These are phyloP conservation scores for Pseudozyma hubeiensis DNA, from an alignment of 1,284 basidiomycete genomes.

Conservation along the genomic window DNA sequence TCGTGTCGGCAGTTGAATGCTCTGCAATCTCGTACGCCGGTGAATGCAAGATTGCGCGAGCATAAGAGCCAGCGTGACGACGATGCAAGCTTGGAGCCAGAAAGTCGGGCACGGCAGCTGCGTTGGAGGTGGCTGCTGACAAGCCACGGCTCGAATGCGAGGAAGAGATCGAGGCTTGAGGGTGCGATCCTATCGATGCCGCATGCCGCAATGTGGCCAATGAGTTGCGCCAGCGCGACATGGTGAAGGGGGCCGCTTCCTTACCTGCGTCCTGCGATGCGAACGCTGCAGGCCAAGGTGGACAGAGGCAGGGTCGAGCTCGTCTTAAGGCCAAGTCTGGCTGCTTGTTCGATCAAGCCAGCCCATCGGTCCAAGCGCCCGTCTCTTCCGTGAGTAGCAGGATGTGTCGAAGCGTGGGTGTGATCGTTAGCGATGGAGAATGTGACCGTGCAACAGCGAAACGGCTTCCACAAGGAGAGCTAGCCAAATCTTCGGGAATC, in stretches of 20 bases:
- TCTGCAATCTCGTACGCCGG: not conserved
- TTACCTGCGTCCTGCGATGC: not conserved
- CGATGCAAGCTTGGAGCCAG: constrained; percentile 18
- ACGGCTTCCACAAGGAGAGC: not conserved
- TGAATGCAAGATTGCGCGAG: not conserved
- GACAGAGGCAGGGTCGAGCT: not conserved
- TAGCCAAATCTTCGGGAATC: constrained; percentile 17
- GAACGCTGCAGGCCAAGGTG: constrained; percentile 4
- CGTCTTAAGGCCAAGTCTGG: too few relatives aligned
- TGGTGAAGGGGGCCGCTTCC: constrained; percentile 1
- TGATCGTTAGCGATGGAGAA: too few relatives aligned
- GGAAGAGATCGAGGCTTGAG: not conserved
- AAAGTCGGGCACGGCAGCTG: constrained; percentile 14
- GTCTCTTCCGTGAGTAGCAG: too few relatives aligned
- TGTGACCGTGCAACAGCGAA: not conserved
- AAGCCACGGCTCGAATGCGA: too few relatives aligned
- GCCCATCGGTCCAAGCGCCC: too few relatives aligned
- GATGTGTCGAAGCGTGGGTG: too few relatives aligned
- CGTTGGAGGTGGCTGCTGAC: not conserved
- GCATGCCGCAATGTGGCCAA: constrained; percentile 9
- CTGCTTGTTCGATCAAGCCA: not conserved
- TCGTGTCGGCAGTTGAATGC: not conserved
- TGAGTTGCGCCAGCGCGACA: constrained; percentile 18
- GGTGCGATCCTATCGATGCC: not conserved
- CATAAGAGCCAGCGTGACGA: constrained; percentile 13